phyloP scores from a whole-genome alignment of 2,329 filamentous ascomycete genomes.

The Aureobasidium sp. region DNA sequence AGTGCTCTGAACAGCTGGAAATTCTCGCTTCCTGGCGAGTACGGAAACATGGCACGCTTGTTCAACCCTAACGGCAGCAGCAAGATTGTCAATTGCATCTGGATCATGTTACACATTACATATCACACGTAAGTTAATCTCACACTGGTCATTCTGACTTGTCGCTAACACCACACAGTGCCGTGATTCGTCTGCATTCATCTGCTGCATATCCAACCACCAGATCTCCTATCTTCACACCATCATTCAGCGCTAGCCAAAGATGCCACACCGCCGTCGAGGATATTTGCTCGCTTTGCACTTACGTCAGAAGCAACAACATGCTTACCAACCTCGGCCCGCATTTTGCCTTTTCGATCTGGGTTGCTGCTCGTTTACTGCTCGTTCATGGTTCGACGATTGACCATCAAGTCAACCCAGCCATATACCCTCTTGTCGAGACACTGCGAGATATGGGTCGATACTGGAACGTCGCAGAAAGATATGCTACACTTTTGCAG shows the following conservation, averaged over 20 bases:
- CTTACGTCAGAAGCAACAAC: constrained; percentile 67
- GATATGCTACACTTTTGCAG: constrained; percentile 72
- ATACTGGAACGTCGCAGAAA: constrained; percentile 77
- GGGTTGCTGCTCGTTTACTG: constrained; percentile 81
- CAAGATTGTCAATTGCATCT: constrained; percentile 69
- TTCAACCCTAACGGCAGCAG: constrained; percentile 55
- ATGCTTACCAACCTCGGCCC: constrained; percentile 77
- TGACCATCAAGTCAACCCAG: constrained; percentile 71
- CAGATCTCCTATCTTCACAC: constrained; percentile 79
- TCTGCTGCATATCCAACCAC: constrained; percentile 90
- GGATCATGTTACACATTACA: constrained; percentile 86
- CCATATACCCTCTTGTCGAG: constrained; percentile 75
- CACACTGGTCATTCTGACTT: background rate
- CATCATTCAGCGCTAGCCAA: constrained; percentile 78
- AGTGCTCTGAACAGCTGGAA: constrained; percentile 75
- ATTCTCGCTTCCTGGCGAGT: constrained; percentile 72
- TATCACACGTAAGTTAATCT: constrained; percentile 63
- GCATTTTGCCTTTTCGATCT: constrained; percentile 84
- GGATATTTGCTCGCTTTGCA: constrained; percentile 69
- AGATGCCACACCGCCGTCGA: constrained; percentile 77
- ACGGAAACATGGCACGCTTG: constrained; percentile 73
- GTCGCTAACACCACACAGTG: constrained; percentile 37
- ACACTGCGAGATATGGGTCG: constrained; percentile 72
- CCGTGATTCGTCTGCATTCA: constrained; percentile 83
- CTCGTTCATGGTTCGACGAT: constrained; percentile 88